Evolutionary conservation across 1,284 basidiomycete species (phyloP), one percentile per base, ranked within the genome.

Genomic region (Dichomitus squalens): DNA sequence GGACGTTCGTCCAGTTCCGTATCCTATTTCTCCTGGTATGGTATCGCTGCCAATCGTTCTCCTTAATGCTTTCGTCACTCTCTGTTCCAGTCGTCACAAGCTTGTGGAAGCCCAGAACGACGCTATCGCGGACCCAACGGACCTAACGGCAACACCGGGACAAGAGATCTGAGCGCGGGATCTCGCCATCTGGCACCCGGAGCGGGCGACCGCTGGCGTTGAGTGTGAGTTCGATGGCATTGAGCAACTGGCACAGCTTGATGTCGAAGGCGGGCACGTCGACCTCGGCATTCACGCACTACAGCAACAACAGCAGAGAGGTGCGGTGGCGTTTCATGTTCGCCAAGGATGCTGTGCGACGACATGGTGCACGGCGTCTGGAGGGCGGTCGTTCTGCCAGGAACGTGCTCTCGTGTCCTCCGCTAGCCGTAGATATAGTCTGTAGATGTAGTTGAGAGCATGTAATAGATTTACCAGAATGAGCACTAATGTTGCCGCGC

Each of bases 281-380:
- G n/a, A n/a, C n/a, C n/a, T n/a, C n/a, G n/a, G n/a, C 85, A 39
- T 93, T 91, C 66, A 92, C 90, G 31, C 77, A 85, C 59, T 91
- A 88, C 74, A 90, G 88, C 73, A 92, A 92, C 67, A 83, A 81
- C 33, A 91, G 88, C 69, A 68, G n/a, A n/a, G n/a, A n/a, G n/a
- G n/a, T n/a, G n/a, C n/a, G n/a, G n/a, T n/a, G n/a, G n/a, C n/a
- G n/a, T n/a, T n/a, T n/a, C n/a, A n/a, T n/a, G n/a, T n/a, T n/a
- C n/a, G n/a, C n/a, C n/a, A n/a, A n/a, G n/a, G n/a, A n/a, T n/a
- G n/a, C n/a, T n/a, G n/a, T n/a, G n/a, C n/a, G n/a, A n/a, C n/a
- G n/a, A n/a, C n/a, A n/a, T n/a, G n/a, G n/a, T n/a, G n/a, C n/a
- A n/a, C n/a, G n/a, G n/a, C n/a, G n/a, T n/a, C n/a, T n/a, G n/a